Evolutionary conservation across 164 flowering plant genomes (phyloP).

Genomic region (Brasenia schreberi): DNA sequence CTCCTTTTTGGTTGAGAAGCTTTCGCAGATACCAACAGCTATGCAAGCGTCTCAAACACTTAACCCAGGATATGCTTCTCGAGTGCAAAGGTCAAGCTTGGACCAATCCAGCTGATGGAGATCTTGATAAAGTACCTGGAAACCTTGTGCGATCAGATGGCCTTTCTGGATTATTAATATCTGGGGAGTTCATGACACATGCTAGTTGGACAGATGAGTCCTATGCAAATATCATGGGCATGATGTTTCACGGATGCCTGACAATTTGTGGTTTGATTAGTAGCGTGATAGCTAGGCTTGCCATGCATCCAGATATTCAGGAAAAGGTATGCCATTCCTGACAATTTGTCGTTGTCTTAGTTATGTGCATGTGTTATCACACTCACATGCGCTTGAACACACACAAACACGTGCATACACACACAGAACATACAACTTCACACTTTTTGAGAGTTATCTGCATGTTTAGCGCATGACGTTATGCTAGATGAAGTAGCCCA

Average conservation of each 20-base stretch:
- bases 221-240: slow-evolving; percentile 37
- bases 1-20: slow-evolving; percentile 50
- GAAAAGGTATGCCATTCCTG: slow-evolving; percentile 23
- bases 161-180: slow-evolving; percentile 4
- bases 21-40: slow-evolving; percentile 44
- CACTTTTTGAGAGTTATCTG: no score
- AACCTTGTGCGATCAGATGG: slow-evolving; percentile 5
- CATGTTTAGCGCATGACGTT: no score
- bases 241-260: slow-evolving; percentile 57
- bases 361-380: no score
- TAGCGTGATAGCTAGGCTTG: slow-evolving; percentile 39
- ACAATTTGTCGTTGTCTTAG: neutral
- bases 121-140: slow-evolving; percentile 5
- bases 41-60: slow-evolving; percentile 34
- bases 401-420: no score
- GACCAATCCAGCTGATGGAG: slow-evolving; percentile 6
- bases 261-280: slow-evolving; percentile 36
- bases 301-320: slow-evolving; percentile 42
- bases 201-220: slow-evolving; percentile 20
- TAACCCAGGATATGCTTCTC: slow-evolving; percentile 39
- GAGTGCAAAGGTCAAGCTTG: slow-evolving; percentile 21
- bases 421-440: no score
- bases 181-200: slow-evolving; percentile 15
- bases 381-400: no score
- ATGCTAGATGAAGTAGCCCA: no score